Evolutionary conservation across 2,329 filamentous ascomycete species (phyloP), one percentile per base, ranked within the genome.

Genomic region (Periconia sp.): DNA sequence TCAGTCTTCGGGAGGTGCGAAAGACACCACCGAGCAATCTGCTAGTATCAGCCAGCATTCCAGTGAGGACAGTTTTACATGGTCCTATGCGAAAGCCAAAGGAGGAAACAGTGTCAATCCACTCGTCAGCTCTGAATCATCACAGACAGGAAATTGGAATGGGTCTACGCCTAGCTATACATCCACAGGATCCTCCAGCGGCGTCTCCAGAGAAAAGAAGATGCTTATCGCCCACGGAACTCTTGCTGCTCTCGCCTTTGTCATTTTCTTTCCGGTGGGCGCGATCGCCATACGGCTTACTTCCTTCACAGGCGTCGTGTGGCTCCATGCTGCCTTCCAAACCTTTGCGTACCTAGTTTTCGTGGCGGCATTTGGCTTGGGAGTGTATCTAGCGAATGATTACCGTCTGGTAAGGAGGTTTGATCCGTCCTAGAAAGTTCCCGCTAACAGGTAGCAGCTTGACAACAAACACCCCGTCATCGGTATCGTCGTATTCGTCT

Each of bases 401-500:
- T 50, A 73, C 16, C 50, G 62, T 30, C 24, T 58, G 18, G 65
- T 67, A 50, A 57, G 62, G 53, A 17, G 11, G 7, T 17, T n/a
- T 4, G 13, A 21, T 17, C 2, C 12, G 6, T 9, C 22, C 16
- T 25, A 32, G 2, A 25, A 19, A 13, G n/a, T 33, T 9, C 10
- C n/a, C 23, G 15, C 44, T 53, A 41, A 56, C 41, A 32, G 5
- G 26, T 4, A 19, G 8, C 30, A 73, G 43, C 43, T 78, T 8
- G 44, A 66, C 33, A 57, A 66, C 30, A 65, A 75, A 31, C 80
- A 83, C 48, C 69, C 76, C 1, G 72, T 81, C 50, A 79, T 83
- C 36, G 80, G 80, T n/a, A 72, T 79, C 5, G 57, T 81, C 10
- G 70, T 80, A 3, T 65, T 83, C 25, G 63, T 65, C 1, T 50